phyloP scores from a whole-genome alignment of 352 stramenopile genomes.

The Achlya hypogyna region DNA sequence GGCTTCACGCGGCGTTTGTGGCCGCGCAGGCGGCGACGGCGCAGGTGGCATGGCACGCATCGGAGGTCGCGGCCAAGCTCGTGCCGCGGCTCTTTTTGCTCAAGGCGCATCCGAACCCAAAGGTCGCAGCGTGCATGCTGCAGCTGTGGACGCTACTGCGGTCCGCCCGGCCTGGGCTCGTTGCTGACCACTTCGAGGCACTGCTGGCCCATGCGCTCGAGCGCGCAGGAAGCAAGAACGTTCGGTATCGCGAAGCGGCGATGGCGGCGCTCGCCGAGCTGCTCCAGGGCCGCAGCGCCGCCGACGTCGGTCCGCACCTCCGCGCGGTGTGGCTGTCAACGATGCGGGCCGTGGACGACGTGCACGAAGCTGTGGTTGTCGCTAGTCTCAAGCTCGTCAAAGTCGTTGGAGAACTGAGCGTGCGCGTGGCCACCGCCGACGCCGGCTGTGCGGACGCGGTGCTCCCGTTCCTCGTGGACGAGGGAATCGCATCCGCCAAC shows the following conservation, averaged over 20 bases:
- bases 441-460: constrained; percentile 38
- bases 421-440: constrained; percentile 49
- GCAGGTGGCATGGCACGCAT: constrained; percentile 41
- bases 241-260: constrained; percentile 72
- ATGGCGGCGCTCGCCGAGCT: constrained; percentile 54
- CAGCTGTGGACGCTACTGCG: constrained; percentile 42
- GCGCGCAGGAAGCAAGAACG: constrained; percentile 55
- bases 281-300: constrained; percentile 42
- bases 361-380: constrained; percentile 57
- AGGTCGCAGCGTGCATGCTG: constrained; percentile 49
- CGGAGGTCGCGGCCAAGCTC: constrained; percentile 43
- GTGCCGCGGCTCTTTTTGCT: constrained; percentile 68
- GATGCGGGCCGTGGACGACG: constrained; percentile 64
- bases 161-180: constrained; percentile 29
- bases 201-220: constrained; percentile 51
- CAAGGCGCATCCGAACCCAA: constrained; percentile 64
- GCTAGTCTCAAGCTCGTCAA: constrained; percentile 57
- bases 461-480: constrained; percentile 49
- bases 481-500: constrained; percentile 68
- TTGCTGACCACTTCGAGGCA: constrained; percentile 39
- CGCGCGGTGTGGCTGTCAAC: constrained; percentile 53
- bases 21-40: constrained; percentile 42
- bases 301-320: constrained; percentile 41
- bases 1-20: constrained; percentile 37
- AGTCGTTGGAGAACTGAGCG: constrained; percentile 57